Evolutionary conservation across 2,329 filamentous ascomycete species (phyloP).

Genomic region (Diplodia corticola): DNA sequence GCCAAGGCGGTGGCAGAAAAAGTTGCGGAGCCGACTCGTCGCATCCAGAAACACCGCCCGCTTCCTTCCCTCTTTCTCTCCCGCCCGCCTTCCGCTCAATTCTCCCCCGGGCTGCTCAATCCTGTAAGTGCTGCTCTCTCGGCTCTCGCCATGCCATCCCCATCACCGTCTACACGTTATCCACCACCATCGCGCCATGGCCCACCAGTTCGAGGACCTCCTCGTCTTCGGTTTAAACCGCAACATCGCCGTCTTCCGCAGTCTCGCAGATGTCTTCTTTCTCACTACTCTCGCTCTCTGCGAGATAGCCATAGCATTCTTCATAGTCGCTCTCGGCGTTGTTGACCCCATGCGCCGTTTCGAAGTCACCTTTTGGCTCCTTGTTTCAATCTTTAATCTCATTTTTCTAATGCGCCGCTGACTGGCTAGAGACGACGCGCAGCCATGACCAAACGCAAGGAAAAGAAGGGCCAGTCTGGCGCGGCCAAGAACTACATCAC

Average conservation of each 20-base stretch:
- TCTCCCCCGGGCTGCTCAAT: neutral
- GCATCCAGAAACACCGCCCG: neutral
- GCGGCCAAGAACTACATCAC: conserved; percentile 99
- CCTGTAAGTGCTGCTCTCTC: neutral
- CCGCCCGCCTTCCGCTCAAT: neutral
- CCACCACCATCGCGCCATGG: neutral
- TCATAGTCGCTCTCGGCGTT: too few species aligned
- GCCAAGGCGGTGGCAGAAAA: conserved; percentile 19
- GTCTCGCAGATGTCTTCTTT: too few species aligned
- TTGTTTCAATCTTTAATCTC: neutral
- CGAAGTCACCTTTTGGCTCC: neutral
- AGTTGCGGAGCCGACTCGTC: conserved; percentile 3
- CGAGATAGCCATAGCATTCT: neutral
- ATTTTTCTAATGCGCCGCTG: neutral
- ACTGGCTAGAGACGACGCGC: neutral
- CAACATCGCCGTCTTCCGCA: too few species aligned
- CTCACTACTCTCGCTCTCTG: neutral
- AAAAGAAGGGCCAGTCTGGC: conserved; percentile 71
- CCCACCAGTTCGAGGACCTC: neutral
- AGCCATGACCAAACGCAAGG: conserved; percentile 41
- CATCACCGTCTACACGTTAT: neutral
- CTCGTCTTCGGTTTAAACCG: neutral
- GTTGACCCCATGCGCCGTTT: too few species aligned
- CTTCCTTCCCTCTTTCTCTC: neutral
- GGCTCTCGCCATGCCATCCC: neutral